These are phyloP conservation scores for Podila minutissima DNA, from an alignment of 192 early-diverging fungal genomes.

Conservation along the genomic window DNA sequence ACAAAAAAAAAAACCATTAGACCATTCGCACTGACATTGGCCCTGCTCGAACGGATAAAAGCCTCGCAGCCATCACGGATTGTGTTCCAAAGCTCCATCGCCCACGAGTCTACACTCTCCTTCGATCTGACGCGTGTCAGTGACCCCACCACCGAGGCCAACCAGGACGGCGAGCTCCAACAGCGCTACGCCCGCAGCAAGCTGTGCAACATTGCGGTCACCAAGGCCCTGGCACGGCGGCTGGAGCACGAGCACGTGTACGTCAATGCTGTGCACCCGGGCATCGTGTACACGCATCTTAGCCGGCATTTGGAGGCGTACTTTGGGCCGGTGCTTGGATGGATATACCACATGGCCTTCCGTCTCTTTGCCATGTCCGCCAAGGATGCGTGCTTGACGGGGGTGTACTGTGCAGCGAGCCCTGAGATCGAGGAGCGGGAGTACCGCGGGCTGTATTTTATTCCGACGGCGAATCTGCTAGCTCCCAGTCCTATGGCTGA, in stretches of 20 bases:
- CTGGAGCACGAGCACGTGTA: background rate
- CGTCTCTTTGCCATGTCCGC: background rate
- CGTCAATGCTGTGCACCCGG: background rate
- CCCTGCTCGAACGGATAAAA: background rate
- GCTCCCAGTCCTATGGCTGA: background rate
- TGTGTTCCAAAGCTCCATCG: background rate
- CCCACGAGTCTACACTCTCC: background rate
- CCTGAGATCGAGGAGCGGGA: background rate
- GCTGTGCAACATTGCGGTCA: background rate
- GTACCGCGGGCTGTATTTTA: background rate
- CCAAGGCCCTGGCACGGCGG: background rate
- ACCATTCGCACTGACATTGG: background rate
- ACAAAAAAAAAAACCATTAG: background rate
- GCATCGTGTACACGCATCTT: background rate
- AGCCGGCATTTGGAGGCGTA: background rate
- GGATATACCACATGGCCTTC: background rate
- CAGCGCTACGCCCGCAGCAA: background rate
- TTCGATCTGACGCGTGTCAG: conserved; percentile 1
- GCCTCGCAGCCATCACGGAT: background rate
- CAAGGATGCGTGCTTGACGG: background rate
- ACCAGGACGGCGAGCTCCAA: background rate
- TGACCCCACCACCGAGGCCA: background rate
- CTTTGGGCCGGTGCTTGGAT: background rate
- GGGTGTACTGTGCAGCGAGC: background rate
- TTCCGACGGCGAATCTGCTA: background rate